Percentiles rank a stretch among this genome's conserved stretches.
Evolutionary conservation across 169 alveolate genomes (phyloP).

Genomic region (Eimeria mitis): DNA sequence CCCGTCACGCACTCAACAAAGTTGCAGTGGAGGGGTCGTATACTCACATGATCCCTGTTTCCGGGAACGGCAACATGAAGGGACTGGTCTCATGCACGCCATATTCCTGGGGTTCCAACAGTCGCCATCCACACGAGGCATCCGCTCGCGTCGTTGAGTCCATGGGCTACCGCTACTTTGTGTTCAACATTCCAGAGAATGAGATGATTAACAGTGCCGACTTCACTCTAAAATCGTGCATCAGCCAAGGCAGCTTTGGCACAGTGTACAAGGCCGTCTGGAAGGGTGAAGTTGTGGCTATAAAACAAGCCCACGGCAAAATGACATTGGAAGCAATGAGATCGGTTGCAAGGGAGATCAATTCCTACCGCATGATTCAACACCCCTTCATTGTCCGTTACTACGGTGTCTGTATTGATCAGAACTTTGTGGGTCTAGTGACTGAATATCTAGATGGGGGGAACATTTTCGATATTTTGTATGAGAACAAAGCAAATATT

Average conservation of each 20-base stretch:
- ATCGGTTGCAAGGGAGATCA: slow-evolving; percentile 89
- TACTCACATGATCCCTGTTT: slow-evolving; percentile 70
- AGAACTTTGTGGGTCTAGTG: slow-evolving; percentile 86
- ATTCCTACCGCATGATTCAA: slow-evolving; percentile 86
- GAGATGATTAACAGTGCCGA: slow-evolving; percentile 67
- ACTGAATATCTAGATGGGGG: slow-evolving; percentile 88
- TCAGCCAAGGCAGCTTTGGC: slow-evolving; percentile 88
- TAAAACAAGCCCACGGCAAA: slow-evolving; percentile 84
- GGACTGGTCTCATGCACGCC: slow-evolving; percentile 37
- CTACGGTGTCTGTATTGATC: slow-evolving; percentile 89
- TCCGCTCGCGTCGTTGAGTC: slow-evolving; percentile 79
- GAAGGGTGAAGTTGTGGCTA: slow-evolving; percentile 85
- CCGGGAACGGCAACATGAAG: slow-evolving; percentile 51
- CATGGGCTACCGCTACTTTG: slow-evolving; percentile 55
- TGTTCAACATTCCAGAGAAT: slow-evolving; percentile 63
- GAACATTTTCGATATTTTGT: slow-evolving; percentile 87
- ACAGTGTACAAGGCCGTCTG: slow-evolving; percentile 85
- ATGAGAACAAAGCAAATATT: slow-evolving; percentile 84
- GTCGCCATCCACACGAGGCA: slow-evolving; percentile 25
- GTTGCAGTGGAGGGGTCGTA: slow-evolving; percentile 65
- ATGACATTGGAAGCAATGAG: slow-evolving; percentile 86
- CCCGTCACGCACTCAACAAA: slow-evolving; percentile 53
- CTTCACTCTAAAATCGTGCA: slow-evolving; percentile 36
- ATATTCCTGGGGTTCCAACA: slow-evolving; percentile 28
- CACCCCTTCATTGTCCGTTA: slow-evolving; percentile 88